Base-by-base conservation (phyloP, 1,284 basidiomycete species). In the Fomitopsis schrenkii region DNA sequence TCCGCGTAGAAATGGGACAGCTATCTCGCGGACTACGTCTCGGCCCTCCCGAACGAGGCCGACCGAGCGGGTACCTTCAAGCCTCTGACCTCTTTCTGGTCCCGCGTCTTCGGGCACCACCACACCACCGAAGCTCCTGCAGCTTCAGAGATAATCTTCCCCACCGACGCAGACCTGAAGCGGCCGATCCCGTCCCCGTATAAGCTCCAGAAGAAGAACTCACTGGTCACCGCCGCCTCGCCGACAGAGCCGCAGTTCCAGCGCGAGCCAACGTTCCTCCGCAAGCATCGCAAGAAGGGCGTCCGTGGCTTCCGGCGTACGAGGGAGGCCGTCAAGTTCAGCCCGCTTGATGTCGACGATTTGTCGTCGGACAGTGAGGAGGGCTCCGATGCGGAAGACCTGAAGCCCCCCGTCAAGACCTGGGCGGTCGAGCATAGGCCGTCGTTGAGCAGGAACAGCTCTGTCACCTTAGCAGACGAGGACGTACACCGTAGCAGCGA, bases 1-100 rank as follows among this genome's bases (percentile, higher is more conserved):
- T 55, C 22, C 19, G 41, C 38, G 19, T 64, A 88, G 86, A 85
- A 86, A 77, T 90, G 87, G 87, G 86, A 90, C 66, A 75, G 74
- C 17, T 88, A 86, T 64, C 81, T 90, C 17, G 80, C 85, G 3
- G 79, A 82, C 36, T 89, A 87, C 63, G 75, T 82, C 5, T 69
- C 80, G 7, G 79, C 79, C 57, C 78, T 87, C 17, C 79, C 78
- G 8, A 74, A 72, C 60, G 64, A 67, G 22, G 45, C 79, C 75
- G 70, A 73, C 55, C 74, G 78, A 33, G 74, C 76, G 3, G 79
- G 79, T 0, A 70, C 67, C 1, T 81, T 79, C 74, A 71, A 73
- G 30, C 86, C 86, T 5, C 68, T 80, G 12, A 70, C 72, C 2
- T 80, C 83, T 0, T 72, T 83, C 58, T 88, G 85, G 84, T 76